Percentiles rank a stretch among this genome's conserved stretches.
Conservation (phyloP, 352 stramenopile species). For the Pythium brachiatum region DNA sequence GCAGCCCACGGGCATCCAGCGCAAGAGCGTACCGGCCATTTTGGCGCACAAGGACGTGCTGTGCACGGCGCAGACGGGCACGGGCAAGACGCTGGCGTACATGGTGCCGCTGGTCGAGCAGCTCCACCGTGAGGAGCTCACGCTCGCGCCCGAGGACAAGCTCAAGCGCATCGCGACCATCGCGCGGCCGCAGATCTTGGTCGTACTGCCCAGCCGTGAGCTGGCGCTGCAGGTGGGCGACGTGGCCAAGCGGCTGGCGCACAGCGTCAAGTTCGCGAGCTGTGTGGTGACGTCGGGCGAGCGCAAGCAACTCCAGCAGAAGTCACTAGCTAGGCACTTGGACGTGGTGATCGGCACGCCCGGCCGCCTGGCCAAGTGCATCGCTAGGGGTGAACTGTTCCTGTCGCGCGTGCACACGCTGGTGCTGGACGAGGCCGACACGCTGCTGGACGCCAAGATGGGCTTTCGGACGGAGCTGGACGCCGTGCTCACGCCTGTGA, state of each 20-base stretch:
- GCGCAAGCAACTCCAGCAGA: slow-evolving; percentile 55
- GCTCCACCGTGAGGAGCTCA: slow-evolving; percentile 23
- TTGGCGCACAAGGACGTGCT: slow-evolving; percentile 30
- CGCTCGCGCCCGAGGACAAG: slow-evolving; percentile 3
- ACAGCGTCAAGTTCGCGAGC: slow-evolving; percentile 69
- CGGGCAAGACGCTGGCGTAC: slow-evolving; percentile 38
- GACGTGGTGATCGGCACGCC: slow-evolving; percentile 76
- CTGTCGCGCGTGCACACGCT: slow-evolving; percentile 71
- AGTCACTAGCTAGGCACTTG: slow-evolving; percentile 43
- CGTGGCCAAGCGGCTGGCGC: slow-evolving; percentile 64
- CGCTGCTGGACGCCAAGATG: slow-evolving; percentile 80
- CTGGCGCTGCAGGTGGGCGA: slow-evolving; percentile 61
- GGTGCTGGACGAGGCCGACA: slow-evolving; percentile 80
- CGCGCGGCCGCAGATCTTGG: slow-evolving; percentile 13
- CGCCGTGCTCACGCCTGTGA: slow-evolving; percentile 58
- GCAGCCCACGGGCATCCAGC: slow-evolving; percentile 29
- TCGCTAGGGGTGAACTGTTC: slow-evolving; percentile 67
- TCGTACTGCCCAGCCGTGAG: slow-evolving; percentile 73
- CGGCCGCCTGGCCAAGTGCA: slow-evolving; percentile 67
- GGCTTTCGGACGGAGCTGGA: slow-evolving; percentile 76
- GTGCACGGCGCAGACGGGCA: slow-evolving; percentile 37
- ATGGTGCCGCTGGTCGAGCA: slow-evolving; percentile 31
- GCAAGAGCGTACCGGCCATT: slow-evolving; percentile 28
- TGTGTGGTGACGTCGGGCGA: slow-evolving; percentile 63
- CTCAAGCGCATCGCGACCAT: slow-evolving; percentile 4